phyloP scores from a whole-genome alignment of 768 basidiomycete species.

The Vararia minispora region DNA sequence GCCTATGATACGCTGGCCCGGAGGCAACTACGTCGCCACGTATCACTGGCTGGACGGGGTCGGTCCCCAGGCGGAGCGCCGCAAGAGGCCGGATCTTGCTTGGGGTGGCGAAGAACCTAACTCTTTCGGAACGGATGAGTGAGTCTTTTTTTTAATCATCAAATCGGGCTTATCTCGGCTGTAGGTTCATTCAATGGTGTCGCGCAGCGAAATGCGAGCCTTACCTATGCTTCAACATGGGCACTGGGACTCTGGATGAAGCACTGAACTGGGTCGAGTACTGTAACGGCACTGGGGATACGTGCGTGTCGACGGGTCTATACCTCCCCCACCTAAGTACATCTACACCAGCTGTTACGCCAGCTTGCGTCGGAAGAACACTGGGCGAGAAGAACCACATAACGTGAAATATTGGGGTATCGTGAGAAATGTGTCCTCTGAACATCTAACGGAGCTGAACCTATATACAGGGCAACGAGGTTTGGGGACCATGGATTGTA shows the following conservation, averaged over 20 bases:
- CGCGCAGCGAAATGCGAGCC: conserved; percentile 40
- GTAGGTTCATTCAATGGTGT: conserved; percentile 48
- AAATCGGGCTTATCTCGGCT: background rate
- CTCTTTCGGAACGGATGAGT: conserved; percentile 41
- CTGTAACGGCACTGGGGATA: conserved; percentile 39
- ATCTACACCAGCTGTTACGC: conserved; percentile 29
- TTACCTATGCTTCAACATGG: conserved; percentile 54
- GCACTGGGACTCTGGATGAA: conserved; percentile 49
- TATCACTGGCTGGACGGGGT: conserved; percentile 34
- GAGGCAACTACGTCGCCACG: conserved; percentile 18
- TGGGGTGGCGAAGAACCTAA: conserved; percentile 53
- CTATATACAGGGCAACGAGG: no score
- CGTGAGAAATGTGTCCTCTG: no score
- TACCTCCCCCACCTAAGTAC: background rate
- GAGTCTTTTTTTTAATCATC: background rate
- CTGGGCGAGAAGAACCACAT: conserved; percentile 43
- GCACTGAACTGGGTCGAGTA: conserved; percentile 53
- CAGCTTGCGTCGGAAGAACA: conserved; percentile 42
- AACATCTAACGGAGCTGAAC: no score
- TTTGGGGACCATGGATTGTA: conserved; percentile 46
- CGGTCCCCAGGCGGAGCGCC: conserved; percentile 37
- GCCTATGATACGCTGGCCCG: conserved; percentile 17
- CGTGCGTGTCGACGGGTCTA: conserved; percentile 17
- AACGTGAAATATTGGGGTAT: conserved; percentile 27
- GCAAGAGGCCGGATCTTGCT: conserved; percentile 46